Base-by-base conservation (phyloP, 75 land plant species). In the Isoetes taiwanensis region DNA sequence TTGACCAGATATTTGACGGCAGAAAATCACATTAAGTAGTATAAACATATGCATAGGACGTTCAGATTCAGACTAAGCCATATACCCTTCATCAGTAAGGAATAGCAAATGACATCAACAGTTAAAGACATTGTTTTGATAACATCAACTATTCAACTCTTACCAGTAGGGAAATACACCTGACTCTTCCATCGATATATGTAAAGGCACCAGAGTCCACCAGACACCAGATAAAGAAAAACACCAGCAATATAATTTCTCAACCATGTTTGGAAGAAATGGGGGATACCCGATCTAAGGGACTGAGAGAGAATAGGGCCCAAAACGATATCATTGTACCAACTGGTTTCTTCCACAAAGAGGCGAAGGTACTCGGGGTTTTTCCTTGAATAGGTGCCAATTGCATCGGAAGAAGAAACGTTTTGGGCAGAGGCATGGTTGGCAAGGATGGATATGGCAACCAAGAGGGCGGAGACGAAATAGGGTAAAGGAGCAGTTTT, bases 161-260 rank as follows among this genome's bases (percentile, higher is more conserved):
- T 28, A 85, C 96, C 96, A 79, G 73, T 73, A 8, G 93, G 84
- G 20, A 90, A 56, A 64, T 80, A 90, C 29, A 66, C 65, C 19
- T 74, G 57, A 31, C 74, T 68, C 59, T 80, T 82, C 70, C 48
- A 67, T 57, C 75, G 69, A 58, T 90, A 90, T 25, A 90, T 78
- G 61, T 74, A 85, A 43, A 86, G 68, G 66, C 84, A 72, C 97
- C 97, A 90, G 39, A 86, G 70, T 26, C 82, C 79, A 1, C 94
- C 97, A n/a, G 93, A 75, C 23, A 72, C 2, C 28, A 90, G 67
- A 68, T 90, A 90, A 24, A 90, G 59, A 5, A 86, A 0, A 32
- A 58, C 1, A 0, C 97, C 97, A 0, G 84, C 94, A 56, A 86
- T 60, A 62, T 76, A 90, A 73, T 90, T 90, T 6, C 97, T 73